Evolutionary conservation across 345 rosid species (phyloP).

Genomic region (Corymbia maculata): DNA sequence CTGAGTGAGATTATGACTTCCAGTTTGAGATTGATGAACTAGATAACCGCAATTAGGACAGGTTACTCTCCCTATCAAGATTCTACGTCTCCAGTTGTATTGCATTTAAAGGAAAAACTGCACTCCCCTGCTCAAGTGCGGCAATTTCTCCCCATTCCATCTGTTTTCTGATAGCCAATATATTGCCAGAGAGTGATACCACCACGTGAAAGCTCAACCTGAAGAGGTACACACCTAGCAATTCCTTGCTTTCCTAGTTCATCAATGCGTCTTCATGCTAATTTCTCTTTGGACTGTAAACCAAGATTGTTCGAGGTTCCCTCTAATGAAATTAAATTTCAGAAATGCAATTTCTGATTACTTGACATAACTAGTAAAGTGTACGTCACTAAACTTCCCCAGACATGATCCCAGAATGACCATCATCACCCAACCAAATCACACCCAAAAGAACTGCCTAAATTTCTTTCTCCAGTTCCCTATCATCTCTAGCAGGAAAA

Average conservation of each 20-base stretch:
- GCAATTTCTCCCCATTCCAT: background rate
- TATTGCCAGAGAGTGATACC: background rate
- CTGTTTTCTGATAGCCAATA: background rate
- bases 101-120: background rate
- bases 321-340: background rate
- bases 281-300: background rate
- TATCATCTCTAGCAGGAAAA: background rate
- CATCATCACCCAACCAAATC: background rate
- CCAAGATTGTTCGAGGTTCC: background rate
- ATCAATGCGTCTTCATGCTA: background rate
- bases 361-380: background rate
- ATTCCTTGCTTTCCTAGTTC: background rate
- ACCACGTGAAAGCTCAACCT: background rate
- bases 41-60: background rate
- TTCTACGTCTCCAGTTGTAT: background rate
- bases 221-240: background rate
- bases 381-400: background rate
- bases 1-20: background rate
- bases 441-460: background rate
- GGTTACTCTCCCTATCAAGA: background rate
- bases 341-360: background rate
- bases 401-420: background rate
- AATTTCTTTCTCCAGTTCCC: background rate
- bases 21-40: background rate
- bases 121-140: background rate